Conservation (phyloP, 2,329 filamentous ascomycete species). For the Alternaria rosae region DNA sequence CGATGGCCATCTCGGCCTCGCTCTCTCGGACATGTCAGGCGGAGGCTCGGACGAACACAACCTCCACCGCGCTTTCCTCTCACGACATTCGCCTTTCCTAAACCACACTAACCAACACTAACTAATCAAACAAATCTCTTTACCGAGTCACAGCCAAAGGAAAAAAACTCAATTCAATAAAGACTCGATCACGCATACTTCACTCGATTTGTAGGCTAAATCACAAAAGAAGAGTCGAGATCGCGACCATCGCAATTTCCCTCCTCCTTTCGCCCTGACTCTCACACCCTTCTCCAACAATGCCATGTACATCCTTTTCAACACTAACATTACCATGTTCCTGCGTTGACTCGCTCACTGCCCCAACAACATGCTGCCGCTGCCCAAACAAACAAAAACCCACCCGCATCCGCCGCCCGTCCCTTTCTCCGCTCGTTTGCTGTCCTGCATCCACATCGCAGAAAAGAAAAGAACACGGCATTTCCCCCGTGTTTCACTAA, state of each 20-base stretch:
- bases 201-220: background rate
- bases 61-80: conserved; percentile 2
- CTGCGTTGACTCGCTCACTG: background rate
- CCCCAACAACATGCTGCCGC: conserved; percentile 7
- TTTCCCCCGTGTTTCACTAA: conserved; percentile 11
- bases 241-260: conserved; percentile 16
- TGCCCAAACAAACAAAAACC: conserved; percentile 1
- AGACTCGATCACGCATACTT: conserved; percentile 1
- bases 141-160: conserved; percentile 1
- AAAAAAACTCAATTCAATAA: background rate
- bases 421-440: background rate
- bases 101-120: background rate
- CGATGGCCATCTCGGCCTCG: background rate
- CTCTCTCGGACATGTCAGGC: conserved; percentile 9
- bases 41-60: conserved; percentile 18
- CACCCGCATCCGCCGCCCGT: background rate
- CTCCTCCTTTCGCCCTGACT: conserved; percentile 1
- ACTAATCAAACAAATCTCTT: background rate
- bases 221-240: background rate
- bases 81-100: background rate
- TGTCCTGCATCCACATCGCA: background rate
- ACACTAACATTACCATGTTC: background rate
- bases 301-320: conserved; percentile 7
- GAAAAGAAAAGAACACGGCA: background rate
- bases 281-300: background rate